Percentiles rank a stretch among this genome's conserved stretches.
Evolutionary conservation across 2,329 filamentous ascomycete genomes (phyloP).

Genomic region (Neoscytalidium dimidiatum): DNA sequence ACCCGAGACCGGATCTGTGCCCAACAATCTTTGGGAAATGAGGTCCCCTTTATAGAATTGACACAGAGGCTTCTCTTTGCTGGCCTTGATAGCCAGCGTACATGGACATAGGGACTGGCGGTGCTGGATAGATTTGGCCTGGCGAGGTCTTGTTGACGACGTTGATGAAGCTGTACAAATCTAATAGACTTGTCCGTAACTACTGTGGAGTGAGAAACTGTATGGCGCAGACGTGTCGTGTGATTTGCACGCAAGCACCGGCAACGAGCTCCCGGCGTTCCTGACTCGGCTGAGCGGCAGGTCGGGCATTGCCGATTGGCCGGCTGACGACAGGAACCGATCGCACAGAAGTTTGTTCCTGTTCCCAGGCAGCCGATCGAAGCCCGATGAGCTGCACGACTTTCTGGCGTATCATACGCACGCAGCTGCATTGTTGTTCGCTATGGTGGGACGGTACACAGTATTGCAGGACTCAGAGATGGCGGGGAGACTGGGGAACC

Average conservation of each 20-base stretch:
- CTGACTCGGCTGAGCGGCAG: background rate
- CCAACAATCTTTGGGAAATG: background rate
- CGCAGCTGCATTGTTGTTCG: background rate
- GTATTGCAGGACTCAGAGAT: background rate
- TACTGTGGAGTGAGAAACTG: background rate
- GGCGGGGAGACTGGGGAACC: conserved; percentile 1
- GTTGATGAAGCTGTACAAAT: conserved; percentile 1
- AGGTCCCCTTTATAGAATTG: background rate
- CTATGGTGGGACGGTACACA: background rate
- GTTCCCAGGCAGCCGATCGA: background rate
- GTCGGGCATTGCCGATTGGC: background rate
- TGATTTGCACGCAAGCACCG: background rate
- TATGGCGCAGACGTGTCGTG: background rate
- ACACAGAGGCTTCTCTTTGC: background rate
- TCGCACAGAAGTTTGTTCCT: background rate
- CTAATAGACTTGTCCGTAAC: conserved; percentile 1
- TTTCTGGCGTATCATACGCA: background rate
- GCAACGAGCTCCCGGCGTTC: background rate
- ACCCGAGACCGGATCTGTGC: background rate
- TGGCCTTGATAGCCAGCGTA: background rate
- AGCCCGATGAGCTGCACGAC: background rate
- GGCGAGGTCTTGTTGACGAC: conserved; percentile 5
- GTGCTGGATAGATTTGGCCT: conserved; percentile 1
- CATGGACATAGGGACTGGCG: background rate
- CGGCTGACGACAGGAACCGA: background rate